Conservation (phyloP, 495 filamentous ascomycete genomes). For the Cenococcum geophilum region DNA sequence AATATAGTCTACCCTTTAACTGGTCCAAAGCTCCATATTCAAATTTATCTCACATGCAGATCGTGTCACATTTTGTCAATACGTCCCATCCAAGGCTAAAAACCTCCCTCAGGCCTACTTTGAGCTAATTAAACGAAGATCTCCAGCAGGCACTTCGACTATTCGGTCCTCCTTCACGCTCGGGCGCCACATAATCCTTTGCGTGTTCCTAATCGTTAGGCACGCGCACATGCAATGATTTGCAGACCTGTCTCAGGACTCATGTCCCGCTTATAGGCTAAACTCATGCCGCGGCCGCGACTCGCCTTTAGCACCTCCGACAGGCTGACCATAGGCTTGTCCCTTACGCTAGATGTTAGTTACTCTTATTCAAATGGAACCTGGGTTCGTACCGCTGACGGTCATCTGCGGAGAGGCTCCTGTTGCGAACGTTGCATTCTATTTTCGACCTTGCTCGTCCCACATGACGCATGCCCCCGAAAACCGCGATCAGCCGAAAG, state of each 20-base stretch:
- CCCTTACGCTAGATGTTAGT: neutral
- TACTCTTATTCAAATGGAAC: neutral
- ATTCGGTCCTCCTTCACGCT: conserved; percentile 1
- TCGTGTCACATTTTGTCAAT: neutral
- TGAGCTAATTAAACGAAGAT: conserved; percentile 7
- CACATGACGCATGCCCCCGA: neutral
- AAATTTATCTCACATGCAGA: neutral
- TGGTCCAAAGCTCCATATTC: neutral
- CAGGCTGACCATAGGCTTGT: neutral
- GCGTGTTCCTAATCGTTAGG: neutral
- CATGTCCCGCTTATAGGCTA: neutral
- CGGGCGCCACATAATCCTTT: neutral
- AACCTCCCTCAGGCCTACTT: neutral
- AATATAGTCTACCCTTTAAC: neutral
- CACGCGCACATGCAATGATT: neutral
- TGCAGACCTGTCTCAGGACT: neutral
- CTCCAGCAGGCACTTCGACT: neutral
- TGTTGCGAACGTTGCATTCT: neutral
- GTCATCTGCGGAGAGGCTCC: neutral
- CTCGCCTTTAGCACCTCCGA: neutral
- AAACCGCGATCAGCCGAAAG: neutral
- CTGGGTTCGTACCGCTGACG: neutral
- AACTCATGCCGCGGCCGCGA: neutral
- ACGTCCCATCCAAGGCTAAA: neutral
- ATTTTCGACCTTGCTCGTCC: neutral